These are phyloP conservation scores for Xylaria sp. DNA, from an alignment of 2,329 filamentous ascomycete genomes.

Conservation along the genomic window DNA sequence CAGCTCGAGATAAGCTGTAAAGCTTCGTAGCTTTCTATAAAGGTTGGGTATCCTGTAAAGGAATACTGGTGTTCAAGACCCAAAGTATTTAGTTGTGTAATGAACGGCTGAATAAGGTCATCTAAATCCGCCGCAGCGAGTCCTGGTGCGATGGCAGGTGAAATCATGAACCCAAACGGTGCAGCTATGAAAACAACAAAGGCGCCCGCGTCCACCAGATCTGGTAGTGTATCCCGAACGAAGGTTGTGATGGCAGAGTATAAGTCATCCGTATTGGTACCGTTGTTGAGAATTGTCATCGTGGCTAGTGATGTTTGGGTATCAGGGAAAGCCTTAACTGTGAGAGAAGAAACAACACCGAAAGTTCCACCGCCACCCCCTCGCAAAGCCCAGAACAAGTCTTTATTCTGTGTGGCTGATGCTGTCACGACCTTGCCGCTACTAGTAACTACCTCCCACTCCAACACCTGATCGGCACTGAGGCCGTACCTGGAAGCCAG, in stretches of 20 bases:
- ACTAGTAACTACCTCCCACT: slow-evolving; percentile 63
- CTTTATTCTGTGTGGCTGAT: slow-evolving; percentile 58
- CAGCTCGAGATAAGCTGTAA: slow-evolving; percentile 6
- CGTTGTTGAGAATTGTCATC: slow-evolving; percentile 17
- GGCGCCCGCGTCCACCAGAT: slow-evolving; percentile 23
- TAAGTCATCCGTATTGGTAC: slow-evolving; percentile 24
- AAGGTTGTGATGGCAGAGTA: slow-evolving; percentile 46
- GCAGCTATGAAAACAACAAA: slow-evolving; percentile 11
- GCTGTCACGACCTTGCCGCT: slow-evolving; percentile 60
- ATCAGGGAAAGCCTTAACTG: slow-evolving; percentile 52
- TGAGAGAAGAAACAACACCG: slow-evolving; percentile 66
- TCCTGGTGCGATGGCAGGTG: slow-evolving; percentile 3
- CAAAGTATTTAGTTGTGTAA: not conserved
- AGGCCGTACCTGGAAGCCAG: too few species aligned
- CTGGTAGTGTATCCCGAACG: slow-evolving; percentile 47
- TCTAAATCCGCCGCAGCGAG: not conserved
- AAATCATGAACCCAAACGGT: slow-evolving; percentile 4
- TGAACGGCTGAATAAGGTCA: slow-evolving; percentile 1
- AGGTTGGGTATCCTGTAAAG: slow-evolving; percentile 19
- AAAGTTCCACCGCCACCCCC: slow-evolving; percentile 70
- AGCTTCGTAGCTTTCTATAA: slow-evolving; percentile 24
- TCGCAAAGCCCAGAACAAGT: slow-evolving; percentile 71
- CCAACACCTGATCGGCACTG: too few species aligned
- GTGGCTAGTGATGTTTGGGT: slow-evolving; percentile 18
- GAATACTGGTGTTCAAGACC: slow-evolving; percentile 5